A percentile compares a stretch with the other conserved stretches of the same genome.
phyloP scores from a whole-genome alignment of 306 rosid species.

The Cicer arietinum region DNA sequence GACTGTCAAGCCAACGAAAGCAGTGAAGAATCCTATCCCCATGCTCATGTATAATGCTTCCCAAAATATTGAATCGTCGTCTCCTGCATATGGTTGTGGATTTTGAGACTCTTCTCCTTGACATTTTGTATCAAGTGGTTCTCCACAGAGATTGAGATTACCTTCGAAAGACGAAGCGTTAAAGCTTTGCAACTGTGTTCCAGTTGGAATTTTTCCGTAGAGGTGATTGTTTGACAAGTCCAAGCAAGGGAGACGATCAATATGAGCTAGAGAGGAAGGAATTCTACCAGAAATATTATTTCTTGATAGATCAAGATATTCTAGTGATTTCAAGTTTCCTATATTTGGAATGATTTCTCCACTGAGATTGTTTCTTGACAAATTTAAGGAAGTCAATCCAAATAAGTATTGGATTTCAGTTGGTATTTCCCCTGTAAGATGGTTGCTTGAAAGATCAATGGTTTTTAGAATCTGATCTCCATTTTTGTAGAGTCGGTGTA shows the following conservation, averaged over 20 bases:
- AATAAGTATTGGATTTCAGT: background rate
- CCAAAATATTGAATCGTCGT: slow-evolving; percentile 14
- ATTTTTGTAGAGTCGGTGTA: background rate
- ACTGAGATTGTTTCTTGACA: background rate
- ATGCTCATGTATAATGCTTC: slow-evolving; percentile 40
- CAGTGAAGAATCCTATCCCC: slow-evolving; percentile 26
- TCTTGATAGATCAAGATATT: background rate
- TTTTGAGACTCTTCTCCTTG: background rate
- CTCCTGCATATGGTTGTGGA: background rate
- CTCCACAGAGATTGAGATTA: background rate
- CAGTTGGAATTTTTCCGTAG: slow-evolving; percentile 6
- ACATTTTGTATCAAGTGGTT: background rate
- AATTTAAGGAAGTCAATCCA: background rate
- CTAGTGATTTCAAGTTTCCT: background rate
- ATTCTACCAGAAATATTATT: background rate
- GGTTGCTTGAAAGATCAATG: slow-evolving; percentile 5
- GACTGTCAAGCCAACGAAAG: slow-evolving; percentile 24
- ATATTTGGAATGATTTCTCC: background rate
- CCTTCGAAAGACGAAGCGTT: background rate
- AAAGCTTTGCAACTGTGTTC: background rate
- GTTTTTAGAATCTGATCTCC: background rate
- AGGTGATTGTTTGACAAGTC: slow-evolving; percentile 2
- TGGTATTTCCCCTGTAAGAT: background rate
- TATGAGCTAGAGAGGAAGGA: background rate
- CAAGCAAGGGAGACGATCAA: background rate